Conservation (phyloP, 345 rosid species). For the Dimocarpus longan region DNA sequence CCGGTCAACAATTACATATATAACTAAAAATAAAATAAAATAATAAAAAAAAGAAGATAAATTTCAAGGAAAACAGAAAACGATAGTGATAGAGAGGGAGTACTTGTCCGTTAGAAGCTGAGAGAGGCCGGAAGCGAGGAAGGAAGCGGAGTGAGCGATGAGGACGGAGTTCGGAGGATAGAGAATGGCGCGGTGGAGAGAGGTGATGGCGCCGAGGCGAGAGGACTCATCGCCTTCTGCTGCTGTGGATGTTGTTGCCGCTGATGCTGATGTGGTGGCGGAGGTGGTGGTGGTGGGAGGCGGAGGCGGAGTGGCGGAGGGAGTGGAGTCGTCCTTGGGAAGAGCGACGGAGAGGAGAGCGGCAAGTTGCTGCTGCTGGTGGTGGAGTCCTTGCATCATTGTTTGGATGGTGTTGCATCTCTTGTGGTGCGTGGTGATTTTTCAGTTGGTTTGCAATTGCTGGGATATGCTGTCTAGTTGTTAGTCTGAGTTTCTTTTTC, state of each 20-base stretch:
- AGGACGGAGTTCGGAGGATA: constrained; percentile 85
- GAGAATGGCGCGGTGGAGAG: constrained; percentile 81
- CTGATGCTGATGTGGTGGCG: constrained; percentile 20
- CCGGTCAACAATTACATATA: background rate
- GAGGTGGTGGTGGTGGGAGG: constrained; percentile 16
- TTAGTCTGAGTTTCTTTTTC: background rate
- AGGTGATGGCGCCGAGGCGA: constrained; percentile 68
- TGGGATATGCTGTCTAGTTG: background rate
- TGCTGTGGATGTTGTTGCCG: constrained; percentile 17
- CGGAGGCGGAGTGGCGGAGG: constrained; percentile 18
- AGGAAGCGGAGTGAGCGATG: constrained; percentile 82
- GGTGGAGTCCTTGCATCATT: constrained; percentile 73
- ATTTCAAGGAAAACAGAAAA: background rate
- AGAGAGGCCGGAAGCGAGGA: constrained; percentile 78
- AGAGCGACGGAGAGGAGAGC: constrained; percentile 78
- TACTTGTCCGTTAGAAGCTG: constrained; percentile 85
- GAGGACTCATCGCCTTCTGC: constrained; percentile 60
- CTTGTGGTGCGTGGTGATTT: constrained; percentile 2
- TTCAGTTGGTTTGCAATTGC: background rate
- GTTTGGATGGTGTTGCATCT: constrained; percentile 39
- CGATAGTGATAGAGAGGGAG: constrained; percentile 12
- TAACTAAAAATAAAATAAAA: background rate
- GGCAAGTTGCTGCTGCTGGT: constrained; percentile 75
- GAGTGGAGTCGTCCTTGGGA: constrained; percentile 50
- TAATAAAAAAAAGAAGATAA: background rate